Conservation (phyloP, 139 green algal genomes). For the Closterium sp. region DNA sequence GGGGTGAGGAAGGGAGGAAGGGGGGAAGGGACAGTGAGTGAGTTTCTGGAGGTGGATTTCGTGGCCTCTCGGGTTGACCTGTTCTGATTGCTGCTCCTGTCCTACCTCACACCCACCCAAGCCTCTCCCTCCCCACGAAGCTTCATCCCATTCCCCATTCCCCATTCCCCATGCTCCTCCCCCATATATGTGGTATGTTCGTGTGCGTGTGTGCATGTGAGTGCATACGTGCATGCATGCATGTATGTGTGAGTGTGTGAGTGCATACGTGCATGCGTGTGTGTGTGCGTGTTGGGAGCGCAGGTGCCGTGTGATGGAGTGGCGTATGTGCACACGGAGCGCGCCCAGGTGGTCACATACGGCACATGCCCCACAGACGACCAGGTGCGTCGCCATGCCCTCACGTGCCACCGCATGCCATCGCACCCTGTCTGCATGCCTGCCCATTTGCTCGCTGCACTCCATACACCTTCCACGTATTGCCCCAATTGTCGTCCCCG, state of each 20-base stretch:
- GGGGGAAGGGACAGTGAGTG: too few species aligned
- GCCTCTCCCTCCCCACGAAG: neutral
- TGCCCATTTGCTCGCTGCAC: too few species aligned
- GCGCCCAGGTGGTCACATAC: neutral
- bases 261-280: neutral
- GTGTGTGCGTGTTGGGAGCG: neutral
- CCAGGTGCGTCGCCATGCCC: slow-evolving; percentile 7
- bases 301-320: slow-evolving; percentile 37
- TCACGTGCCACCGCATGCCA: too few species aligned
- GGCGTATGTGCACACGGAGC: slow-evolving; percentile 11
- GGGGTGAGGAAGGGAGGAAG: neutral
- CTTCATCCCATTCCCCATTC: neutral
- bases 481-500: too few species aligned
- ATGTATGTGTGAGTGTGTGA: neutral
- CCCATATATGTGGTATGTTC: neutral
- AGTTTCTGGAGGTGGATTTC: too few species aligned
- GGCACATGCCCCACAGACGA: slow-evolving; percentile 18
- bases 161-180: neutral
- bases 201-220: too few species aligned
- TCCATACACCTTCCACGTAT: too few species aligned
- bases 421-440: too few species aligned
- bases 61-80: too few species aligned
- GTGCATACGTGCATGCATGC: neutral
- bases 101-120: neutral
- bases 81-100: neutral